A percentile compares a stretch with the other conserved stretches of the same genome.
Conservation (phyloP, 768 basidiomycete species). For the Mycena belliarum region DNA sequence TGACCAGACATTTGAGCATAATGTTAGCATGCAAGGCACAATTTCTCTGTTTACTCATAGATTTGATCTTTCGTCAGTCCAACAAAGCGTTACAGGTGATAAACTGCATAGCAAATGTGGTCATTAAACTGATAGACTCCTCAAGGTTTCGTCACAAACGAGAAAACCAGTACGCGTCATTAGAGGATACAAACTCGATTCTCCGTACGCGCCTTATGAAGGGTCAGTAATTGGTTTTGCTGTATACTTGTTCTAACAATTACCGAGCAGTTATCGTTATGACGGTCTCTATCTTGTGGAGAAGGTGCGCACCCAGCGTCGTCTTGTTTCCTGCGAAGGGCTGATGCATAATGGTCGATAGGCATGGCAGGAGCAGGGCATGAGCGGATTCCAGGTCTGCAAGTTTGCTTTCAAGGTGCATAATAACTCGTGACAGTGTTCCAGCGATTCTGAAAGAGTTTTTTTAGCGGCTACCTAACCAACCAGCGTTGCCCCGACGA, state of each 20-base stretch:
- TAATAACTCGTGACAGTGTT: background rate
- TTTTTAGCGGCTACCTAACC: conserved; percentile 53
- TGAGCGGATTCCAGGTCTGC: conserved; percentile 80
- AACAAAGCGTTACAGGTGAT: too few relatives aligned
- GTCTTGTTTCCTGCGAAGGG: too few relatives aligned
- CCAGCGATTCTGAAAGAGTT: background rate
- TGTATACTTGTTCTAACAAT: background rate
- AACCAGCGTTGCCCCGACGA: conserved; percentile 48
- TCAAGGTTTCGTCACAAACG: conserved; percentile 74
- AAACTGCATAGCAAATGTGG: background rate
- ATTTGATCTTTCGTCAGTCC: too few relatives aligned
- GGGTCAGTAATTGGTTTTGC: conserved; percentile 47
- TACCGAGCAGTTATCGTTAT: conserved; percentile 70
- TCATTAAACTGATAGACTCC: background rate
- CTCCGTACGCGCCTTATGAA: conserved; percentile 75
- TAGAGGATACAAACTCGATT: conserved; percentile 76
- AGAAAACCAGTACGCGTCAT: conserved; percentile 85
- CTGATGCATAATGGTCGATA: background rate
- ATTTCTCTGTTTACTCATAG: background rate
- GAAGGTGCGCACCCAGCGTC: conserved; percentile 44
- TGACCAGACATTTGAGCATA: conserved; percentile 79
- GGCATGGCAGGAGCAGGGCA: conserved; percentile 76
- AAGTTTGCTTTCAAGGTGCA: conserved; percentile 81
- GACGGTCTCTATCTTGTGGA: conserved; percentile 86
- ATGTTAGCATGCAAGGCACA: conserved; percentile 30